Conservation (phyloP, 1,284 basidiomycete genomes). For the Neotropicomus parvogracilis region DNA sequence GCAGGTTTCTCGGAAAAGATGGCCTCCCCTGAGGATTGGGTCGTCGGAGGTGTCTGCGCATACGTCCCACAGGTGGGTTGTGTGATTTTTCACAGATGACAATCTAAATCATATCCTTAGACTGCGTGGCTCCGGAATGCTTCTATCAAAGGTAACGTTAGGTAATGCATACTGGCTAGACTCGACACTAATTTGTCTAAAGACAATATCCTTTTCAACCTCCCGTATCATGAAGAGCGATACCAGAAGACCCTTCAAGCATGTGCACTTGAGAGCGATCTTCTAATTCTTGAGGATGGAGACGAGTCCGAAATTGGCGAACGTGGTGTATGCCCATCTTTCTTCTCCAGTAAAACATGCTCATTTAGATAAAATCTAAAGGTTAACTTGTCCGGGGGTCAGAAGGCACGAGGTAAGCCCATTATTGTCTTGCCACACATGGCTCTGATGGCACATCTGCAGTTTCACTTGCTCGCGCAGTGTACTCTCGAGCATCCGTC, state of each 20-base stretch:
- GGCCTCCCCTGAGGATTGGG: conserved; percentile 61
- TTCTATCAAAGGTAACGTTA: conserved; percentile 69
- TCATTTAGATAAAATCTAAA: conserved; percentile 26
- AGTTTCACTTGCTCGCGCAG: conserved; percentile 89
- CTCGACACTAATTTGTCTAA: conserved; percentile 9
- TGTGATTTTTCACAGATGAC: neutral
- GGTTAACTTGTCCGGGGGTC: conserved; percentile 91
- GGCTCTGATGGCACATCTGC: neutral
- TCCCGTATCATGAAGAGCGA: conserved; percentile 75
- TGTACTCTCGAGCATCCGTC: conserved; percentile 87
- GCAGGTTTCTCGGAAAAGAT: conserved; percentile 47
- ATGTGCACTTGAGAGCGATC: conserved; percentile 74
- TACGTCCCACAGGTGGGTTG: conserved; percentile 85
- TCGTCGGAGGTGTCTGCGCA: conserved; percentile 74
- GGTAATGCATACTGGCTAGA: neutral
- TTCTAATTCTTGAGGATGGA: conserved; percentile 90
- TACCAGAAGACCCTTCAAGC: conserved; percentile 48
- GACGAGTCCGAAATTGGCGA: conserved; percentile 92
- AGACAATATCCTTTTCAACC: conserved; percentile 92
- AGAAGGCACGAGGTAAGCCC: conserved; percentile 80
- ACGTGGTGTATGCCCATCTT: conserved; percentile 54
- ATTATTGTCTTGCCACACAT: neutral
- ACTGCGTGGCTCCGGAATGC: conserved; percentile 87
- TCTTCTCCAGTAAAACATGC: neutral
- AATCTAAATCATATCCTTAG: conserved; percentile 26